Conservation (phyloP, 2,329 filamentous ascomycete genomes). For the Stemphylium lycopersici region DNA sequence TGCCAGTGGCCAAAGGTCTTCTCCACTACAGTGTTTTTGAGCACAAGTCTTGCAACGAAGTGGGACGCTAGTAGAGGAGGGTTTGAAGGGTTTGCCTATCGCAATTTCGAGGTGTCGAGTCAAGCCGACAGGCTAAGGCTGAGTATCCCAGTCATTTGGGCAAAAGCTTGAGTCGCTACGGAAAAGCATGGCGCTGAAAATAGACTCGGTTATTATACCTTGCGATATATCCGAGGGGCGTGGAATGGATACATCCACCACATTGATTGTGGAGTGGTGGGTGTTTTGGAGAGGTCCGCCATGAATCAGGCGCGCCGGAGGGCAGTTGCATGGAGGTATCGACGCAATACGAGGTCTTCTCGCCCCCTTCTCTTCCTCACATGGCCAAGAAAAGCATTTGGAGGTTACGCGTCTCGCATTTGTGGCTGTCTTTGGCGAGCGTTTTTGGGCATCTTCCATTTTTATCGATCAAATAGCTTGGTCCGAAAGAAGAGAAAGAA, state of each 20-base stretch:
- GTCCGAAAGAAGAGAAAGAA: neutral
- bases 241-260: slow-evolving; percentile 1
- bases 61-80: neutral
- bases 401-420: slow-evolving; percentile 2
- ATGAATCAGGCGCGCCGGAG: slow-evolving; percentile 10
- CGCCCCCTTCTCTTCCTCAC: slow-evolving; percentile 3
- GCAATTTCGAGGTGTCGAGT: slow-evolving; percentile 8
- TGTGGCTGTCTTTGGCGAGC: neutral
- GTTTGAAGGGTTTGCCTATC: slow-evolving; percentile 3
- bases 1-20: neutral
- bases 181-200: slow-evolving; percentile 11
- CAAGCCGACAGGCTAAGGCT: slow-evolving; percentile 3
- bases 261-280: slow-evolving; percentile 13
- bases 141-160: slow-evolving; percentile 2
- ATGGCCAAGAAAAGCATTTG: neutral
- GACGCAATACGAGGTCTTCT: slow-evolving; percentile 18
- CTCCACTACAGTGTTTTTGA: neutral
- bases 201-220: slow-evolving; percentile 9
- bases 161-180: slow-evolving; percentile 11
- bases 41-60: neutral
- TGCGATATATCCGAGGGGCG: slow-evolving; percentile 9
- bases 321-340: slow-evolving; percentile 7
- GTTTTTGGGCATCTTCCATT: too few species aligned
- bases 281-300: slow-evolving; percentile 11
- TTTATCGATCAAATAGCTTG: neutral